Conservation (phyloP, 495 filamentous ascomycete species). For the Penicillium goetzii region DNA sequence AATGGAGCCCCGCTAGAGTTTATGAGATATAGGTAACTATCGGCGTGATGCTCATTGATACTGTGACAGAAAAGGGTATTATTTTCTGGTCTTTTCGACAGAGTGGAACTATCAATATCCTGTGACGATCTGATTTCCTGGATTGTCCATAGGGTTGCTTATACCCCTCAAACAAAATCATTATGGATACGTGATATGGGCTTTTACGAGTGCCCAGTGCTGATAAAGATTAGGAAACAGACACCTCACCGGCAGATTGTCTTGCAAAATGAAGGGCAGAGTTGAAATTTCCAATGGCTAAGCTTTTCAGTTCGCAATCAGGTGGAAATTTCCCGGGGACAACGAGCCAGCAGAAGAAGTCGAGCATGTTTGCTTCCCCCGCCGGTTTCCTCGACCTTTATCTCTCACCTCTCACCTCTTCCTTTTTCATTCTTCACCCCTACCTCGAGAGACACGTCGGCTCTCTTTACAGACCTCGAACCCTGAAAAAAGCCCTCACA, state of each 20-base stretch:
- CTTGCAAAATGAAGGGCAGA: background rate
- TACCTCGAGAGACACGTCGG: background rate
- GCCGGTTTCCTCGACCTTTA: background rate
- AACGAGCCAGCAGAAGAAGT: background rate
- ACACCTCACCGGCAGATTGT: background rate
- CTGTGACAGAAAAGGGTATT: too few species aligned
- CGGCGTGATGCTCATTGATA: too few species aligned
- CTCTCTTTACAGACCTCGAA: background rate
- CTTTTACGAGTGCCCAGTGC: background rate
- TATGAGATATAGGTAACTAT: too few species aligned
- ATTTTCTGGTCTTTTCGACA: too few species aligned
- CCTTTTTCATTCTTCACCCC: background rate
- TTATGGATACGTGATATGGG: too few species aligned
- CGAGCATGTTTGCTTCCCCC: background rate
- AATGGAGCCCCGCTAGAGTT: too few species aligned
- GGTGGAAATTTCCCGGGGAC: background rate
- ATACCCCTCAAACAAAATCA: too few species aligned
- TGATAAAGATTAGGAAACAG: background rate
- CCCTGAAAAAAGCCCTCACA: too few species aligned
- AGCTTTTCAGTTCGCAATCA: background rate
- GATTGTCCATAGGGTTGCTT: too few species aligned
- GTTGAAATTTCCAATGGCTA: background rate
- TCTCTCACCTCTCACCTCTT: background rate
- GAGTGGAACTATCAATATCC: too few species aligned
- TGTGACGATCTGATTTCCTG: too few species aligned